Conservation (phyloP, 2,329 filamentous ascomycete genomes). For the Penicillium hordei region DNA sequence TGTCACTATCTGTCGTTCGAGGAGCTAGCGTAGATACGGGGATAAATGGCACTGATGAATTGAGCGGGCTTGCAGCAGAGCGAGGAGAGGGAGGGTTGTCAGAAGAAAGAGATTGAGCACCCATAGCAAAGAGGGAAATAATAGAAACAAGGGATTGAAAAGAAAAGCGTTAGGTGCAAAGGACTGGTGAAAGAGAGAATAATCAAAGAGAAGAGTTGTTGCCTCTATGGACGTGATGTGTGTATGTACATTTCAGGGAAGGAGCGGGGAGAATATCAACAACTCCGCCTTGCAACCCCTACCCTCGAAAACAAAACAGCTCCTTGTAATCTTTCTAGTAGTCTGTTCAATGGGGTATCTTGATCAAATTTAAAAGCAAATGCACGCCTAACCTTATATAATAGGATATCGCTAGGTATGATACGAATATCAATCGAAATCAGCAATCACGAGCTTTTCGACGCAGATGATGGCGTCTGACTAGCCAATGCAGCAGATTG, state of each 20-base stretch:
- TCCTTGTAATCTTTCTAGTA: not conserved
- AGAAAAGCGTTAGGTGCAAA: not conserved
- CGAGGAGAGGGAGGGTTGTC: not conserved
- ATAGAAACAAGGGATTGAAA: not conserved
- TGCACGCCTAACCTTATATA: not conserved
- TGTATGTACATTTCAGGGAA: constrained; percentile 1
- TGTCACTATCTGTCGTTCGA: not conserved
- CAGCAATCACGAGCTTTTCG: constrained; percentile 5
- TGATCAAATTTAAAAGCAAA: constrained; percentile 9
- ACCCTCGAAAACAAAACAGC: not conserved
- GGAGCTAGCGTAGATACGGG: not conserved
- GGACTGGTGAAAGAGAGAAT: not conserved
- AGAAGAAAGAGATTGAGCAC: not conserved
- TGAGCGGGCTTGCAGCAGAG: not conserved
- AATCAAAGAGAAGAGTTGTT: constrained; percentile 2
- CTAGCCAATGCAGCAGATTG: not conserved
- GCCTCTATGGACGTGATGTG: not conserved
- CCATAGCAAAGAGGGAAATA: not conserved
- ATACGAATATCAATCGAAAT: not conserved
- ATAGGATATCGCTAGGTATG: constrained; percentile 1
- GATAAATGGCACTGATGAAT: not conserved
- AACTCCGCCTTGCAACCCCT: not conserved
- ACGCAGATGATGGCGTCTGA: not conserved
- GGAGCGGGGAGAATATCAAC: constrained; percentile 2
- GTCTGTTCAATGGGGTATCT: constrained; percentile 19